Evolutionary conservation across 192 early-diverging fungal species (phyloP), one percentile per base, ranked within the genome.

Genomic region (Umbelopsis sp.): DNA sequence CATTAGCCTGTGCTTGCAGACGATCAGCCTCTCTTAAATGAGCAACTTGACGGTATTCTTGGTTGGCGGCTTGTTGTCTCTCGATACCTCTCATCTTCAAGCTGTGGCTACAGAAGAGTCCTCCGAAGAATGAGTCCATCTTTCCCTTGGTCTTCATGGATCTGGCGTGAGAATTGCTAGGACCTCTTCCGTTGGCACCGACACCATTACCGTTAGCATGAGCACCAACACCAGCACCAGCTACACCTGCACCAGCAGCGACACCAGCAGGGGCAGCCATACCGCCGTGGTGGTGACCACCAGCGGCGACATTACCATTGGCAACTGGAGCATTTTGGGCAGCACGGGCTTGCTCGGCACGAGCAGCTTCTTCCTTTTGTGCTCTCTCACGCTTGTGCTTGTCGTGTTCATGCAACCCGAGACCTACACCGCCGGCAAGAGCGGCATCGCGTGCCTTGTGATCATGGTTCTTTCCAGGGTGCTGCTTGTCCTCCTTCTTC

Each of bases 31-130:
- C 55, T 61, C 55, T 61, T 30, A 61, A 18, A 35, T 61, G 55
- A 16, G 55, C 30, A 27, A 61, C 55, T 61, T 61, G 55, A 16
- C 33, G 25, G 13, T 61, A 61, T 61, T 61, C 55, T 35, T 25
- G 55, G 55, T 35, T 61, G 25, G 55, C 55, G 16, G 55, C 55
- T n/a, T 61, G 55, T 61, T 61, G 55, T 35, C 55, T 61, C 55
- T 61, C 27, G 13, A 61, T 61, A 61, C 55, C 55, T 61, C 18
- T 61, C 55, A 61, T 61, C 55, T 61, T 61, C 30, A 61, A 18
- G 30, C 30, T 35, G 30, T 61, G 55, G 16, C 55, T 61, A 18
- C 55, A 61, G 30, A 61, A 37, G 13, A 61, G 11, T 25, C 55
- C 30, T 37, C 55, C 55, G 13, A 61, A 61, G 55, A 61, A 61